phyloP scores from a whole-genome alignment of 192 early-diverging fungal genomes.

The Coemansia sp. region DNA sequence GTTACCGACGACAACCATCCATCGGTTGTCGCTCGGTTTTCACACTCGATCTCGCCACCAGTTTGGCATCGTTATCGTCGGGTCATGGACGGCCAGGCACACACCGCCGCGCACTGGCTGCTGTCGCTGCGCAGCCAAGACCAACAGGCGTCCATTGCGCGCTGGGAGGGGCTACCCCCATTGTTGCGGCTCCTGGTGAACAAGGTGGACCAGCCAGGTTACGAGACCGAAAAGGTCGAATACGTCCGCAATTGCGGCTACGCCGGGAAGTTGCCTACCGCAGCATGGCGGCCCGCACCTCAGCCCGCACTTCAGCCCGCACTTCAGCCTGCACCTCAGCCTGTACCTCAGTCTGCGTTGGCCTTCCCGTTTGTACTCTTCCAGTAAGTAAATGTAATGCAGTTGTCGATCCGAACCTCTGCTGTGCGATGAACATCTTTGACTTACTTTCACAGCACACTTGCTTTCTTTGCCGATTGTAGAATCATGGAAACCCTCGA shows the following conservation, averaged over 20 bases:
- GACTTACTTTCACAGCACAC: not conserved
- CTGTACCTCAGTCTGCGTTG: not conserved
- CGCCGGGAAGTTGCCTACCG: not conserved
- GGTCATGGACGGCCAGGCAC: not conserved
- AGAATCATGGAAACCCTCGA: not conserved
- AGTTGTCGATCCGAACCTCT: not conserved
- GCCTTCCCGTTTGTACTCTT: slow-evolving; percentile 1
- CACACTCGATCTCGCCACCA: too few species aligned
- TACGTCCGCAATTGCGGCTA: not conserved
- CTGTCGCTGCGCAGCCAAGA: not conserved
- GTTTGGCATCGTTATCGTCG: too few species aligned
- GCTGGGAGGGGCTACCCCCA: not conserved
- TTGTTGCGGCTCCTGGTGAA: not conserved
- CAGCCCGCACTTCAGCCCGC: too few species aligned
- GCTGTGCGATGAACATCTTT: not conserved
- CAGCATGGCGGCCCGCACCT: not conserved
- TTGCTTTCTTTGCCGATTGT: not conserved
- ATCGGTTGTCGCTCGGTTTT: too few species aligned
- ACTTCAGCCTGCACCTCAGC: too few species aligned
- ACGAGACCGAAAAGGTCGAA: not conserved
- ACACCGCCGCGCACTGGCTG: not conserved
- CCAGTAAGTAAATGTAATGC: not conserved
- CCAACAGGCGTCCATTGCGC: not conserved
- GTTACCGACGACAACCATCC: too few species aligned
- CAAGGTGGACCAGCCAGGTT: not conserved